A percentile compares a stretch with the other conserved stretches of the same genome.
These are phyloP conservation scores for Clonostachys rhizophaga DNA, from an alignment of 2,329 filamentous ascomycete genomes.

Conservation along the genomic window DNA sequence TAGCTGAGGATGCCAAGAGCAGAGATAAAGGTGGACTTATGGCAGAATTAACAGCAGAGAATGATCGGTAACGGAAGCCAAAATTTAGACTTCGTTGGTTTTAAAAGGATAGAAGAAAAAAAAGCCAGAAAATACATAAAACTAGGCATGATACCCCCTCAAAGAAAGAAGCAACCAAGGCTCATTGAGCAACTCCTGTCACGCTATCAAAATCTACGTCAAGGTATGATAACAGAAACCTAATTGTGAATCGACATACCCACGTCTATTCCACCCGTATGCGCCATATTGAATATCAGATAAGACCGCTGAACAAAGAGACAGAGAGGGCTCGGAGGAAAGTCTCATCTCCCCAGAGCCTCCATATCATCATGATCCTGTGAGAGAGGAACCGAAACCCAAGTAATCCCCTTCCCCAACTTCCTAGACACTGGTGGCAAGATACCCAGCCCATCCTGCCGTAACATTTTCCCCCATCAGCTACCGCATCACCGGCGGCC, in stretches of 20 bases:
- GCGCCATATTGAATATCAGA: too few relatives aligned
- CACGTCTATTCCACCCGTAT: too few relatives aligned
- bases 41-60: constrained; percentile 76
- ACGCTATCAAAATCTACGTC: too few relatives aligned
- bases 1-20: constrained; percentile 74
- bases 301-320: too few relatives aligned
- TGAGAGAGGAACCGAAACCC: too few relatives aligned
- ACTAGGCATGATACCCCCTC: constrained; percentile 8
- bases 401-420: too few relatives aligned
- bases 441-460: background rate
- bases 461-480: constrained; percentile 1
- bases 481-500: constrained; percentile 90
- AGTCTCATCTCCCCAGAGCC: too few relatives aligned
- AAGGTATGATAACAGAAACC: too few relatives aligned
- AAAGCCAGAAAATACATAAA: constrained; percentile 1
- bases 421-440: background rate
- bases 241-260: too few relatives aligned
- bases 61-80: constrained; percentile 53
- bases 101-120: constrained; percentile 8
- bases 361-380: too few relatives aligned
- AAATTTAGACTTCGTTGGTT: constrained; percentile 1
- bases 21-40: constrained; percentile 75
- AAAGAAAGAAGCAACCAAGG: background rate
- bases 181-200: too few relatives aligned
- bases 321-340: too few relatives aligned